A percentile compares a stretch with the other conserved stretches of the same genome.
phyloP scores from a whole-genome alignment of 2,329 filamentous ascomycete genomes.

The Exophiala alcalophila region DNA sequence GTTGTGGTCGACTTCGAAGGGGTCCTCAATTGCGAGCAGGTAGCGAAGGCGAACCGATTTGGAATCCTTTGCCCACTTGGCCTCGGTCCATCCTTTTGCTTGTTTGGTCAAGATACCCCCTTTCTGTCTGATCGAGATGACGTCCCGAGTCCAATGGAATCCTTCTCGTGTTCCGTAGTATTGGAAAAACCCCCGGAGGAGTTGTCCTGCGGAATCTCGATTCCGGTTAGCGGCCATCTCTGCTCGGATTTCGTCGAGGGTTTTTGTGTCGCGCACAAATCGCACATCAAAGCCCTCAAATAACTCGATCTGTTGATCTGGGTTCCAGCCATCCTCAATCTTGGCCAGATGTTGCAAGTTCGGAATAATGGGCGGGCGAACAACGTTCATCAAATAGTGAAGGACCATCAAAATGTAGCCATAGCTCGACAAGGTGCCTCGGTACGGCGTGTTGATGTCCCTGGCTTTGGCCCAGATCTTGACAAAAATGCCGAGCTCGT shows the following conservation, averaged over 20 bases:
- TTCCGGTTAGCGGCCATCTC: constrained; percentile 62
- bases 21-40: constrained; percentile 86
- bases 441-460: constrained; percentile 82
- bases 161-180: constrained; percentile 63
- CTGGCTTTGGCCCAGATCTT: constrained; percentile 87
- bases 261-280: constrained; percentile 73
- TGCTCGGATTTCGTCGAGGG: constrained; percentile 59
- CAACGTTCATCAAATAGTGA: constrained; percentile 83
- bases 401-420: constrained; percentile 90
- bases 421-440: constrained; percentile 82
- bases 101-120: constrained; percentile 71
- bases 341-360: constrained; percentile 56
- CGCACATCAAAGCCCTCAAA: constrained; percentile 68
- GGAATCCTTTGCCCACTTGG: constrained; percentile 58
- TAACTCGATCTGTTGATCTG: constrained; percentile 38
- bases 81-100: constrained; percentile 82
- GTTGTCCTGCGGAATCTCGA: constrained; percentile 62
- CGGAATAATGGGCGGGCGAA: constrained; percentile 74
- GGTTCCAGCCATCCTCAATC: constrained; percentile 42
- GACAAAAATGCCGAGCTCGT: constrained; percentile 76
- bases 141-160: constrained; percentile 78
- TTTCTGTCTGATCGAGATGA: constrained; percentile 70
- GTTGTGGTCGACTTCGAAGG: constrained; percentile 85
- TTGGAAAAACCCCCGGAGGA: constrained; percentile 82
- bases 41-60: constrained; percentile 77